Percentiles rank a stretch among this genome's conserved stretches.
Conservation (phyloP, 2,329 filamentous ascomycete genomes). For the Allantophomopsis lycopodina region DNA sequence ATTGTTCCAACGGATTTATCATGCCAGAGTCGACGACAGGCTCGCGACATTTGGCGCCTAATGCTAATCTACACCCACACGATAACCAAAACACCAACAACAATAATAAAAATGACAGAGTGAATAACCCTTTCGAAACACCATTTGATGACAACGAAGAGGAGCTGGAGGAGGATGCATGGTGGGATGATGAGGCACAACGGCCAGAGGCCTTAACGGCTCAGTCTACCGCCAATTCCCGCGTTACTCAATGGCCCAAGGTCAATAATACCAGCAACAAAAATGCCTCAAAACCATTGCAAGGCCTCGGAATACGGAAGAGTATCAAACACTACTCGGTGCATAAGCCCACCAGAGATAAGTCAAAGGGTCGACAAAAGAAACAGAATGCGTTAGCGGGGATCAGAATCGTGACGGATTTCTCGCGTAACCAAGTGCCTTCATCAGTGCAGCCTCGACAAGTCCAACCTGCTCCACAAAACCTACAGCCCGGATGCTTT, state of each 20-base stretch:
- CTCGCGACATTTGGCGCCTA: no score
- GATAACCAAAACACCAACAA: neutral
- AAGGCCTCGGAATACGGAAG: no score
- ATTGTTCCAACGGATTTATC: no score
- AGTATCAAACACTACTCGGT: conserved; percentile 13
- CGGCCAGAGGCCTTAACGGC: neutral
- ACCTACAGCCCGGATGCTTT: conserved; percentile 11
- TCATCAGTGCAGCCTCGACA: conserved; percentile 22
- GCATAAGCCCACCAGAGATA: conserved; percentile 24
- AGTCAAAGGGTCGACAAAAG: conserved; percentile 47
- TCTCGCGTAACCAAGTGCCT: conserved; percentile 33
- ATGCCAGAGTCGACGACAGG: no score
- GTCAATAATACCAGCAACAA: conserved; percentile 2
- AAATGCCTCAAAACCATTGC: no score
- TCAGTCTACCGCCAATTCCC: neutral
- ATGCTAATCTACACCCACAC: no score
- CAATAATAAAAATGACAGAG: neutral
- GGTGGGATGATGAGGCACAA: conserved; percentile 15
- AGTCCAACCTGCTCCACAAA: conserved; percentile 2
- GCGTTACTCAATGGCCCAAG: conserved; percentile 11
- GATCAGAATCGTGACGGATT: conserved; percentile 58
- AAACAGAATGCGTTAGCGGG: conserved; percentile 45
- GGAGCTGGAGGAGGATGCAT: conserved; percentile 10
- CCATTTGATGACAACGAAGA: conserved; percentile 8
- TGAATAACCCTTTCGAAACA: conserved; percentile 12